Percentiles rank a stretch among this genome's conserved stretches.
Conservation (phyloP, 805 yeast genomes). For the Nakazawaea populi region DNA sequence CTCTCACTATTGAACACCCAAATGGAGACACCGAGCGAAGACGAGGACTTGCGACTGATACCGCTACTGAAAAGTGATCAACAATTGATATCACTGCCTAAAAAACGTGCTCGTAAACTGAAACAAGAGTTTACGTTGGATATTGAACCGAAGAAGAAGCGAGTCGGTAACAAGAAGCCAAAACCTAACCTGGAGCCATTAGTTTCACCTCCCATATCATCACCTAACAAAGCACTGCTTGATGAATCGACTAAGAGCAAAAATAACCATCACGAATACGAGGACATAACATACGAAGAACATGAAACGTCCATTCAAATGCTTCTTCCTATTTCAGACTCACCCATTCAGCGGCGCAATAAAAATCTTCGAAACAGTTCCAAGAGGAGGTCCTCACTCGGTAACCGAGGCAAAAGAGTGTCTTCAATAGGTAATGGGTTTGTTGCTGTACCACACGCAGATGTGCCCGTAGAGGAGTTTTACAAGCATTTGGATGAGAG, state of each 20-base stretch:
- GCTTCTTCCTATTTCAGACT: slow-evolving; percentile 22
- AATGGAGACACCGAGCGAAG: slow-evolving; percentile 7
- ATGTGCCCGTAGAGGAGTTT: slow-evolving; percentile 47
- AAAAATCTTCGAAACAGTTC: slow-evolving; percentile 18
- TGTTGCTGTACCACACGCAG: slow-evolving; percentile 59
- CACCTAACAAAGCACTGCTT: not conserved
- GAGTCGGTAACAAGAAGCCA: not conserved
- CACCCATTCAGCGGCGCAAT: slow-evolving; percentile 15
- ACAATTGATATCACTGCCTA: too few species aligned
- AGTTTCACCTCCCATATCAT: slow-evolving; percentile 9
- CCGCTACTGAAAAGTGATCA: not conserved
- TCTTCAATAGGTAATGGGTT: slow-evolving; percentile 75
- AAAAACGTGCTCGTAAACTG: slow-evolving; percentile 1
- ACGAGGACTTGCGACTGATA: not conserved
- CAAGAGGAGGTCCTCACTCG: slow-evolving; percentile 44
- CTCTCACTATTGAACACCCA: not conserved
- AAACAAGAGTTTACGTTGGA: not conserved
- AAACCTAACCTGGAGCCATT: not conserved
- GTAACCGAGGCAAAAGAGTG: slow-evolving; percentile 62
- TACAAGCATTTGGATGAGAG: slow-evolving; percentile 57
- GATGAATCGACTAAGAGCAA: not conserved
- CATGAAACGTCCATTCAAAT: slow-evolving; percentile 13
- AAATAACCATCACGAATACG: not conserved
- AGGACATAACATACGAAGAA: not conserved
- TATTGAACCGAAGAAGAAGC: not conserved